Evolutionary conservation across 2,329 filamentous ascomycete species (phyloP), one percentile per base, ranked within the genome.

Genomic region (Fusarium torreyae): DNA sequence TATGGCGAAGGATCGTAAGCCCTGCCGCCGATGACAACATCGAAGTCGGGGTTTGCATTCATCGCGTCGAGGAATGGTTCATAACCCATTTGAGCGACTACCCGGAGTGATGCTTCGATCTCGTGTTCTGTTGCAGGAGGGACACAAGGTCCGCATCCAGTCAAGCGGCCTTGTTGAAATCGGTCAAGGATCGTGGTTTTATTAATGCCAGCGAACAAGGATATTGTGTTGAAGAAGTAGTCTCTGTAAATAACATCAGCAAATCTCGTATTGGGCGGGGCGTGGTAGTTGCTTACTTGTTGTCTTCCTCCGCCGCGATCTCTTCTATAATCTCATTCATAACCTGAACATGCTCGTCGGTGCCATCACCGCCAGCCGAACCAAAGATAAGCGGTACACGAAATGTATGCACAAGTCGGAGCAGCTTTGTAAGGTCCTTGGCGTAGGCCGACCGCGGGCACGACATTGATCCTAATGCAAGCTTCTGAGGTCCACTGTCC

Each of bases 301-400:
- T 72, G 3, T 40, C 60, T 2, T 57, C 45, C 1, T 63, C 40
- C 1, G 63, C 39, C 5, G 49, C 22, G 13, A 74, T 64, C 2
- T 71, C 67, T 6, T 73, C 38, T 1, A 85, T 77, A 6, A 85
- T 81, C 2, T 80, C 73, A 0, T 78, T 24, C 54, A 85, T 80
- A 13, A 78, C 74, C 20, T 75, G 53, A 0, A 85, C 82, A 61
- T 85, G 83, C 1, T 77, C 77, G 39, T 84, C 78, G 5, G 77
- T 80, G 0, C 85, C 85, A 66, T 84, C 83, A 0, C 85, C 85
- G 1, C 84, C 85, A 1, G 78, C 82, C 2, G 83, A 85, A 6
- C 78, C 74, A 46, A 85, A 81, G 5, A 86, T 73, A 1, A 86
- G 57, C 0, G 80, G 80, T 0, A 83, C 76, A 5, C 71, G 75